phyloP scores from a whole-genome alignment of 495 filamentous ascomycete species.

The Cladorrhinum samala region DNA sequence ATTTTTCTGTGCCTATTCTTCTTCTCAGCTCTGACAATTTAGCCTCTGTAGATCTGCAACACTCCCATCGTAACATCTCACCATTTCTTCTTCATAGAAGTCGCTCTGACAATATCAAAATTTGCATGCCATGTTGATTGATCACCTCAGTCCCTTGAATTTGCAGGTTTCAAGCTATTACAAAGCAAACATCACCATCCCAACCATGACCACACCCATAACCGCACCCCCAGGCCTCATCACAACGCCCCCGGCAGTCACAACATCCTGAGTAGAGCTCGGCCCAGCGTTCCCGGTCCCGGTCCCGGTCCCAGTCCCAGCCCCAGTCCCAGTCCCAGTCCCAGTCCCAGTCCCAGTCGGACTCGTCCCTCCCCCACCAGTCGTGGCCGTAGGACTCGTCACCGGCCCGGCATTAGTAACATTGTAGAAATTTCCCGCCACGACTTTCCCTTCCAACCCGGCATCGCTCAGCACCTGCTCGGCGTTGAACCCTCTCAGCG shows the following conservation, averaged over 20 bases:
- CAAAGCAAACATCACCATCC: slow-evolving; percentile 4
- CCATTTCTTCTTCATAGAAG: neutral
- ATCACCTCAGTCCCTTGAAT: neutral
- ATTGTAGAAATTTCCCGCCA: slow-evolving; percentile 41
- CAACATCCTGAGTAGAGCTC: neutral
- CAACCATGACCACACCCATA: neutral
- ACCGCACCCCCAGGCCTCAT: neutral
- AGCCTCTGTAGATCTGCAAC: too few species aligned
- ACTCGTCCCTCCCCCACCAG: neutral
- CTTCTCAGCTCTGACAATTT: too few species aligned
- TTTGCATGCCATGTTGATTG: too few species aligned
- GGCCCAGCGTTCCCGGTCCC: neutral
- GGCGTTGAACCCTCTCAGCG: slow-evolving; percentile 27
- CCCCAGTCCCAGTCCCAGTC: neutral
- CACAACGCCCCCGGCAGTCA: neutral
- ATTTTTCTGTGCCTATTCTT: too few species aligned
- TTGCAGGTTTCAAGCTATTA: neutral
- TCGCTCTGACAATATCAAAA: too few species aligned
- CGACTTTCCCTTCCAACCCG: slow-evolving; percentile 25
- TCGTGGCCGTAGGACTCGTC: neutral
- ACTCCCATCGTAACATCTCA: neutral
- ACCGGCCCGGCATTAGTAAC: slow-evolving; percentile 39
- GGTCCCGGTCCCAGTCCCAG: neutral
- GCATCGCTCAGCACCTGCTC: slow-evolving; percentile 23
- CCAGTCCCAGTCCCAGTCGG: neutral